phyloP scores from a whole-genome alignment of 495 filamentous ascomycete genomes.

The Aspergillus sparsus region DNA sequence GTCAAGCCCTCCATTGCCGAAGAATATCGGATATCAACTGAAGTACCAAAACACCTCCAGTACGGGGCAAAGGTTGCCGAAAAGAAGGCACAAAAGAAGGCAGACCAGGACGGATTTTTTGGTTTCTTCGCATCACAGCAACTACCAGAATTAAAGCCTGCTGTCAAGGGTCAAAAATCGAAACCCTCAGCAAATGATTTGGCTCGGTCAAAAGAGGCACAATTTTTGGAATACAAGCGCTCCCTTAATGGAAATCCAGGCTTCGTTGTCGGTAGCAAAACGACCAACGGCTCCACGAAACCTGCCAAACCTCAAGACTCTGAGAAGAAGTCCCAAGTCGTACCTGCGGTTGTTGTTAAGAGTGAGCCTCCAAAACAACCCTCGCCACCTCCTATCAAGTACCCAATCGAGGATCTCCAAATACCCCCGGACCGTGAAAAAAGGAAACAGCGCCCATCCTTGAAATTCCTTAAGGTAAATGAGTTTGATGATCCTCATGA shows the following conservation, averaged over 20 bases:
- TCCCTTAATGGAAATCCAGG: constrained; percentile 53
- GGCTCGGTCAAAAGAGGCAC: constrained; percentile 47
- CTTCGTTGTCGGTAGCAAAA: constrained; percentile 37
- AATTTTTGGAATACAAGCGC: constrained; percentile 55
- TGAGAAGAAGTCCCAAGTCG: constrained; percentile 36
- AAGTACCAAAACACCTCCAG: constrained; percentile 79
- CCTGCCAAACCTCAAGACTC: constrained; percentile 43
- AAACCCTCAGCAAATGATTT: constrained; percentile 53
- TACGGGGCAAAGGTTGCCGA: constrained; percentile 77
- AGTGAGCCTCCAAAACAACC: constrained; percentile 51
- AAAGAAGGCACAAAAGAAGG: constrained; percentile 74
- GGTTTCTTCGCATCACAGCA: constrained; percentile 56
- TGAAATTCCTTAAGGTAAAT: constrained; percentile 75
- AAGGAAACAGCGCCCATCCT: constrained; percentile 63
- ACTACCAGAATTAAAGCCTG: constrained; percentile 78
- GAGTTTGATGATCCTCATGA: constrained; percentile 42
- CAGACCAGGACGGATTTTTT: constrained; percentile 55
- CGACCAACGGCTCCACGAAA: constrained; percentile 33
- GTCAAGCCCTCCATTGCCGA: constrained; percentile 86
- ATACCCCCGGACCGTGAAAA: constrained; percentile 59
- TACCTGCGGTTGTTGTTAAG: constrained; percentile 40
- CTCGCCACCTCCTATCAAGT: constrained; percentile 80
- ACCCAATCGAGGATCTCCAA: constrained; percentile 93
- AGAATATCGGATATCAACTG: constrained; percentile 78
- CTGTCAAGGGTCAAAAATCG: constrained; percentile 73